Conservation (phyloP, 495 filamentous ascomycete species). For the Podospora bellae-mahoneyi region DNA sequence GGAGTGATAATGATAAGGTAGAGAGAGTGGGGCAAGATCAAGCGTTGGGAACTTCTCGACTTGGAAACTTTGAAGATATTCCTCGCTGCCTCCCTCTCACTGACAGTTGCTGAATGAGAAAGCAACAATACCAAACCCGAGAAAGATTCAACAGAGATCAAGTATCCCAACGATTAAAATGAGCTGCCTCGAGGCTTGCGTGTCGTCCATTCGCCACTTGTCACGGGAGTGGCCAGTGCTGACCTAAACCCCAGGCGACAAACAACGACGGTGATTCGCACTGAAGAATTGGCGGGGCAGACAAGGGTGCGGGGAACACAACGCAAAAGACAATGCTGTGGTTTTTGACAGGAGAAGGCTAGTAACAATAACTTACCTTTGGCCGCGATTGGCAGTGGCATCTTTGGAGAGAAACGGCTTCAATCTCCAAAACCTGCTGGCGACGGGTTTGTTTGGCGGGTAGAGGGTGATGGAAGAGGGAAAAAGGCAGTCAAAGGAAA, state of each 20-base stretch:
- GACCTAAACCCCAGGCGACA: neutral
- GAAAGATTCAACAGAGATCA: neutral
- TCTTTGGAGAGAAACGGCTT: conserved; percentile 21
- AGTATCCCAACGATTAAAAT: neutral
- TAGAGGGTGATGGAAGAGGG: neutral
- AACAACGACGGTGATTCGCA: conserved; percentile 21
- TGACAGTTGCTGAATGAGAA: neutral
- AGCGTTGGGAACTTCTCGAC: neutral
- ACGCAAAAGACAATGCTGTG: conserved; percentile 5
- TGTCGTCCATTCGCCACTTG: conserved; percentile 31
- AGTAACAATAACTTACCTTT: conserved; percentile 42
- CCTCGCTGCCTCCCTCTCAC: neutral
- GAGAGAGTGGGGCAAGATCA: neutral
- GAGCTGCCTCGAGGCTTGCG: conserved; percentile 25
- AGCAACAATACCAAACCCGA: neutral
- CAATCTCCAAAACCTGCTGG: conserved; percentile 1
- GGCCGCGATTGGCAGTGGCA: conserved; percentile 46
- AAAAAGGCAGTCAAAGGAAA: neutral
- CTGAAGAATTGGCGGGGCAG: conserved; percentile 19
- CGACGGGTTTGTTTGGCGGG: neutral
- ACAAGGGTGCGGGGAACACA: conserved; percentile 23
- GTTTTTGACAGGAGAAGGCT: neutral
- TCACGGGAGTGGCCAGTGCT: conserved; percentile 10
- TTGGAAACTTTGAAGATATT: neutral
- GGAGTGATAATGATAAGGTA: conserved; percentile 5